These are phyloP conservation scores for Oryza officinalis DNA, from an alignment of 176 grass and related monocot genomes.

Conservation along the genomic window DNA sequence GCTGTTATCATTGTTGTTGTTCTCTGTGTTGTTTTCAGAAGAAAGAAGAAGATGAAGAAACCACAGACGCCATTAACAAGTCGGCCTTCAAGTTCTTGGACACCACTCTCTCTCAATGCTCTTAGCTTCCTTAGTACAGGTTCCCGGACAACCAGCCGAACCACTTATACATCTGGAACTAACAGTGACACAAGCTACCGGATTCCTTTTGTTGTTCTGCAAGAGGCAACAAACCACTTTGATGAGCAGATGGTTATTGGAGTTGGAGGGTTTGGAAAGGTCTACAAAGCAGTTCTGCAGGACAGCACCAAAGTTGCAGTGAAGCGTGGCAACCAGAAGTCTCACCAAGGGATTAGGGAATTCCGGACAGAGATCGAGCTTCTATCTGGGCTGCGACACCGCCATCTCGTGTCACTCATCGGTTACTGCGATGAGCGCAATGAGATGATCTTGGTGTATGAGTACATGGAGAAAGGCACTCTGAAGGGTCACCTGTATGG, in stretches of 20 bases:
- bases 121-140: conserved; percentile 64
- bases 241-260: conserved; percentile 86
- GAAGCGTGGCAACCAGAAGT: conserved; percentile 88
- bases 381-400: conserved; percentile 85
- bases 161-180: conserved; percentile 72
- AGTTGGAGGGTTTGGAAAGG: conserved; percentile 89
- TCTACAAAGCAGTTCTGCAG: conserved; percentile 85
- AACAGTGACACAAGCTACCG: conserved; percentile 59
- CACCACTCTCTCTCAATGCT: conserved; percentile 55
- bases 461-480: conserved; percentile 97
- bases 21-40: conserved; percentile 44
- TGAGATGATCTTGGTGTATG: conserved; percentile 97
- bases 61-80: conserved; percentile 35
- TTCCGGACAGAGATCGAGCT: conserved; percentile 93
- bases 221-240: conserved; percentile 76
- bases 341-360: conserved; percentile 83
- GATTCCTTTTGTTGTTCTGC: conserved; percentile 76
- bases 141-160: conserved; percentile 69
- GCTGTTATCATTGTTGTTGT: conserved; percentile 32
- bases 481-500: conserved; percentile 88
- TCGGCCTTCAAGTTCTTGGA: conserved; percentile 53
- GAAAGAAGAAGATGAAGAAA: conserved; percentile 52
- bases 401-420: conserved; percentile 88
- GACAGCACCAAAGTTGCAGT: conserved; percentile 75
- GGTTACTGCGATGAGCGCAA: conserved; percentile 85